Conservation (phyloP, 768 basidiomycete species). For the Hygrocybe coccinea region DNA sequence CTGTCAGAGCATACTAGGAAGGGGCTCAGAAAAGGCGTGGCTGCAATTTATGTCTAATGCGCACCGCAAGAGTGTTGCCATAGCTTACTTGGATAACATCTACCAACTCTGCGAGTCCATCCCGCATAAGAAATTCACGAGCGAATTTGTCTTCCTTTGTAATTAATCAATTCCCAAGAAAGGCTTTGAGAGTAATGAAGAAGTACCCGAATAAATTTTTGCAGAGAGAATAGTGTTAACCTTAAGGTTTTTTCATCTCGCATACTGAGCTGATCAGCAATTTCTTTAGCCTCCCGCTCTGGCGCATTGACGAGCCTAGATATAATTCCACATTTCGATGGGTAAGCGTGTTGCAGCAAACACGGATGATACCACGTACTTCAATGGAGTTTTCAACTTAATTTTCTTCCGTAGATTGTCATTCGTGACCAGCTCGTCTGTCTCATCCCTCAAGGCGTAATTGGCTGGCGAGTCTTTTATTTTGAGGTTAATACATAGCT, state of each 20-base stretch:
- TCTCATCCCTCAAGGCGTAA: constrained; percentile 78
- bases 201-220: constrained; percentile 70
- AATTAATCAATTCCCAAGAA: constrained; percentile 3
- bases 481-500: constrained; percentile 76
- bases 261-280: constrained; percentile 59
- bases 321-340: neutral
- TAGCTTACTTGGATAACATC: constrained; percentile 59
- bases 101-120: constrained; percentile 68
- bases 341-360: neutral
- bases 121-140: constrained; percentile 66
- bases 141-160: constrained; percentile 79
- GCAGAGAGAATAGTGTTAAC: constrained; percentile 70
- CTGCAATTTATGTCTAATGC: constrained; percentile 21
- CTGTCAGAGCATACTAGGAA: constrained; percentile 72
- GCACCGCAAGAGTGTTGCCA: constrained; percentile 83
- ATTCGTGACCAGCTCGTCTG: constrained; percentile 78
- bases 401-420: constrained; percentile 83
- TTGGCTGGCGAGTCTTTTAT: constrained; percentile 67
- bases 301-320: constrained; percentile 75
- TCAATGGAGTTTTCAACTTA: constrained; percentile 69
- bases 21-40: neutral
- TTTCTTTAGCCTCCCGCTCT: constrained; percentile 71
- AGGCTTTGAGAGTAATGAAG: neutral
- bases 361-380: constrained; percentile 41
- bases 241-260: constrained; percentile 58